Base-by-base conservation (phyloP, 441 rosid species). In the Populus tomentosa region DNA sequence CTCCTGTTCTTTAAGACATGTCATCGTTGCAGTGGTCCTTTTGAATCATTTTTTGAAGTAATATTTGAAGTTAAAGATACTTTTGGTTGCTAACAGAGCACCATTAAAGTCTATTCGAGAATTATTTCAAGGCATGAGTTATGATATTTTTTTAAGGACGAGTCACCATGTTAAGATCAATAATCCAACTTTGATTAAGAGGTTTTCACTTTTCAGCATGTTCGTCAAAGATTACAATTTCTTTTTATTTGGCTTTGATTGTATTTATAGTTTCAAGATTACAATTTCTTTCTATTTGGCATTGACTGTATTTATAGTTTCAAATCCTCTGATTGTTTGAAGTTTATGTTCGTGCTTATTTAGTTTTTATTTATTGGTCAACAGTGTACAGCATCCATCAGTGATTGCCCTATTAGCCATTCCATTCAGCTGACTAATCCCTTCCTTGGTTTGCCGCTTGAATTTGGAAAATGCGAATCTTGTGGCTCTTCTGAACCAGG, bases 381-480 rank as follows among this genome's bases (percentile, higher is more conserved):
- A 75, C 84, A 94, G 98, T 78, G 87, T 61, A 81, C 85, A 78
- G 93, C 98, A 78, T 97, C 98, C 0, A 68, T 92, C 68, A 94
- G 91, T 80, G 98, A 83, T 16, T 86, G 88, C 71, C 76, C 94
- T 13, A 92, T 93, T 56, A 87, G 87, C 72, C 98, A 97, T 82
- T 80, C 90, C 14, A 90, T 85, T 85, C 98, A 94, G 84, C 89
- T 94, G 5, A 83, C 90, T 18, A 97, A 97, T 82, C 84, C 98
- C 13, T 94, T 88, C 82, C 94, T 97, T 75, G 99, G 99, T 24
- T 80, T 97, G 86, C 99, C 99, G 3, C 87, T 97, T 2, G 97
- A 94, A 71, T 89, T 86, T 85, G 98, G 99, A 2, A 93, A 91
- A 84, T 97, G 99, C 69, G 97, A 90, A 72, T 88, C 99, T 46